Base-by-base conservation (phyloP, 208 protist species). In the Leptomonas pyrrhocoris region DNA sequence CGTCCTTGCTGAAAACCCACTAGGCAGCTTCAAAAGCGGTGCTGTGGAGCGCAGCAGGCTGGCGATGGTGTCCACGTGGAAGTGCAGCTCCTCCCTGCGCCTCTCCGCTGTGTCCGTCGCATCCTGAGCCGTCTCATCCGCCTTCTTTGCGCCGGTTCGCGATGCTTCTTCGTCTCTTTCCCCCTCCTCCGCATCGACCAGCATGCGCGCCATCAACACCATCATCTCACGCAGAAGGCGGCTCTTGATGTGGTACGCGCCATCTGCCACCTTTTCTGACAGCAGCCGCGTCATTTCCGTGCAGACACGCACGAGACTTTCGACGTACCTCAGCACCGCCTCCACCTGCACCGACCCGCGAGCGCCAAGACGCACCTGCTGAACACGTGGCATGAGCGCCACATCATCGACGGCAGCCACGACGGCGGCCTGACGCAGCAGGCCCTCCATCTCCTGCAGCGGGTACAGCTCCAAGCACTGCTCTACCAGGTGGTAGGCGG, bases 121-220 rank as follows among this genome's bases (percentile, higher is more conserved):
- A 9, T 16, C 19, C 54, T 27, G 30, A 45, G 48, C 64, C 11
- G n/a, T 49, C 38, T 0, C 57, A 43, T 25, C 19, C 1, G 15
- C 51, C 45, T 34, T 64, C 51, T 23, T 31, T 13, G 27, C 42
- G 50, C 55, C 59, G 42, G 18, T 45, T 45, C 15, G 19, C n/a
- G 21, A 13, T 36, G 42, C 65, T 23, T 13, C 36, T 16, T 54
- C 53, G 30, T 70, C 74, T 34, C 68, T 18, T 2, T 76, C 40
- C 15, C 69, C 68, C 13, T 15, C 21, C 21, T 57, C 51, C 19
- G 62, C 56, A 21, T 77, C 72, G 12, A 85, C 65, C 27, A 96
- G 80, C 46, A 96, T 60, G 11, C 72, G 70, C 4, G 89, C 85
- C 87, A 96, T 96, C 31, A 96, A 68, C 63, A 83, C 75, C 46